A percentile compares a stretch with the other conserved stretches of the same genome.
Evolutionary conservation across 768 basidiomycete genomes (phyloP).

Genomic region (Cubamyces sp.): DNA sequence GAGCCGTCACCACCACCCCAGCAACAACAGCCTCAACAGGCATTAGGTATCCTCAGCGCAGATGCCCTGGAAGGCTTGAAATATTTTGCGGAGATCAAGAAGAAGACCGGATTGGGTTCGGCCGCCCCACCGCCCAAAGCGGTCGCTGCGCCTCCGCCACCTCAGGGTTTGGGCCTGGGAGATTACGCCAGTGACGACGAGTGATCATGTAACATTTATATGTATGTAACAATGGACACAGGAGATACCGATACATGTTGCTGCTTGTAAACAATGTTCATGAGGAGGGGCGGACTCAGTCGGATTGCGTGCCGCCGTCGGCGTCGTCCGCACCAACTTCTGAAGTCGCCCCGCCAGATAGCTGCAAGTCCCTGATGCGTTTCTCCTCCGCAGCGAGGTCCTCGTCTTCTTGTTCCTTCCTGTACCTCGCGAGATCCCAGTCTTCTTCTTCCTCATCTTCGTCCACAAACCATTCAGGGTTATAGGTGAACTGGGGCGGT

Average conservation of each 20-base stretch:
- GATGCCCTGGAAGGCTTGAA: slow-evolving; percentile 90
- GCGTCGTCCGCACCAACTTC: slow-evolving; percentile 39
- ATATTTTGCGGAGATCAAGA: slow-evolving; percentile 88
- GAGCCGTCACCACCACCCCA: slow-evolving; percentile 33
- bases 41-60: slow-evolving; percentile 69
- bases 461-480: slow-evolving; percentile 92
- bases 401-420: slow-evolving; percentile 63
- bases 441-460: slow-evolving; percentile 58
- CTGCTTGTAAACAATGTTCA: slow-evolving; percentile 5
- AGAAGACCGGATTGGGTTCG: slow-evolving; percentile 53
- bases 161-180: slow-evolving; percentile 61
- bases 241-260: slow-evolving; percentile 22
- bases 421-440: slow-evolving; percentile 59
- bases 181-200: slow-evolving; percentile 81
- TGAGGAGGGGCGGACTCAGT: not conserved
- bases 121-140: slow-evolving; percentile 30
- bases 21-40: slow-evolving; percentile 39
- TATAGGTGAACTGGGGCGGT: slow-evolving; percentile 83
- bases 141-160: slow-evolving; percentile 38
- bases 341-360: slow-evolving; percentile 37
- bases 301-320: slow-evolving; percentile 22
- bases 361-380: slow-evolving; percentile 50
- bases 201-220: slow-evolving; percentile 17
- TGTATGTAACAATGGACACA: slow-evolving; percentile 24
- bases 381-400: slow-evolving; percentile 56